Base-by-base conservation (phyloP, 306 rosid species). In the Casuarina equisetifolia region DNA sequence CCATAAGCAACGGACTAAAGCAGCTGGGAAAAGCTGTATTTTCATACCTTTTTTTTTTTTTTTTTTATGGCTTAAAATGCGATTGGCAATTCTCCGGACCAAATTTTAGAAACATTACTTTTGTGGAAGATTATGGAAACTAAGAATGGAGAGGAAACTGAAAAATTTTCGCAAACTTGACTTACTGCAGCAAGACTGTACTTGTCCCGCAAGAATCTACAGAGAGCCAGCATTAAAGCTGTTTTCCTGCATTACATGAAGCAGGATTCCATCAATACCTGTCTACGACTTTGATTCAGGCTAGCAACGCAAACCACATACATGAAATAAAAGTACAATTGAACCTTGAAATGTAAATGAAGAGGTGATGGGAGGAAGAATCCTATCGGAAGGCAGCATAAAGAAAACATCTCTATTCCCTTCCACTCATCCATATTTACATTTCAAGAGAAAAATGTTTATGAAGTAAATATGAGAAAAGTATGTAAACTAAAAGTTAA, bases 101-200 rank as follows among this genome's bases (percentile, higher is more conserved):
- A 67, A 50, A 25, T 25, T 25, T 25, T 25, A 25, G 32, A 25
- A 25, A 25, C 32, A 25, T 25, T 1, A 25, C 32, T 25, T 25
- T 25, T 25, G 32, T 25, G 51, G 13, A 48, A 7, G 3, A 17
- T 39, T 1, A 16, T 0, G 40, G 5, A 66, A 16, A 17, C 12
- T 17, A 3, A 38, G 6, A 74, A 7, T 7, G 10, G 64, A 2
- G 63, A 62, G 2, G 52, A 13, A 19, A 40, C 1, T 48, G 5
- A 3, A 69, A 68, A 74, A 48, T 39, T 32, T 50, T 55, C 10
- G 67, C 19, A 42, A 53, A 57, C 46, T 75, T 38, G 40, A 88
- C 95, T 91, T 58, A 90, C 98, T 0, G 97, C 99, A 36, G 99
- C 99, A 62, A 95, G 97, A 81, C 99, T 95, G 89, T 92, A 95